These are phyloP conservation scores for Microdochium paspali DNA, from an alignment of 2,329 filamentous ascomycete genomes.

Conservation along the genomic window DNA sequence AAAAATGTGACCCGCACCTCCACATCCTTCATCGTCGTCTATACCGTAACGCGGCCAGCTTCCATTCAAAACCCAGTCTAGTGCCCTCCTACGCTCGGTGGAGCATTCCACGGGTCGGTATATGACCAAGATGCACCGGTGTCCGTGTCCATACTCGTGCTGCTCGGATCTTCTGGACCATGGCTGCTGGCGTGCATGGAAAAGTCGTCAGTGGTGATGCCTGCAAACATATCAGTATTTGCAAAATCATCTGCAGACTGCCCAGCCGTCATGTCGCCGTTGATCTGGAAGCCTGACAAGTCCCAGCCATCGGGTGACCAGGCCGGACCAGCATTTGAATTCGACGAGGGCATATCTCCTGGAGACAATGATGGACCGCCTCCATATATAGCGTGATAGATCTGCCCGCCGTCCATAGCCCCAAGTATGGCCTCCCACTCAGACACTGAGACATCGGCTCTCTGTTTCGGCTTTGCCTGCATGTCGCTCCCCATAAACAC, in stretches of 20 bases:
- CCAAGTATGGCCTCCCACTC: slow-evolving; percentile 81
- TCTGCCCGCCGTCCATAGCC: slow-evolving; percentile 68
- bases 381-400: slow-evolving; percentile 75
- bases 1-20: too few species aligned
- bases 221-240: slow-evolving; percentile 34
- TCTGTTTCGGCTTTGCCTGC: slow-evolving; percentile 25
- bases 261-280: slow-evolving; percentile 34
- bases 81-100: neutral
- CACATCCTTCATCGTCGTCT: too few species aligned
- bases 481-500: slow-evolving; percentile 24
- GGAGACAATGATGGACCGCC: slow-evolving; percentile 40
- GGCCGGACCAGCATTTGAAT: slow-evolving; percentile 20
- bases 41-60: too few species aligned
- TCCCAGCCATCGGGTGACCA: slow-evolving; percentile 54
- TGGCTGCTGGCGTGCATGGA: neutral
- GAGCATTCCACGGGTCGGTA: neutral
- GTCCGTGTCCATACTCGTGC: neutral
- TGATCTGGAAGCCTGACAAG: slow-evolving; percentile 36
- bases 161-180: neutral
- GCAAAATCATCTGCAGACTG: slow-evolving; percentile 44
- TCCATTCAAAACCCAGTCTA: neutral
- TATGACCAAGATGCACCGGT: neutral
- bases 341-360: slow-evolving; percentile 32
- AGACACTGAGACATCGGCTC: slow-evolving; percentile 42
- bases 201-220: slow-evolving; percentile 25